These are phyloP conservation scores for Macroventuria anomochaeta DNA, from an alignment of 2,329 filamentous ascomycete genomes.

Conservation along the genomic window DNA sequence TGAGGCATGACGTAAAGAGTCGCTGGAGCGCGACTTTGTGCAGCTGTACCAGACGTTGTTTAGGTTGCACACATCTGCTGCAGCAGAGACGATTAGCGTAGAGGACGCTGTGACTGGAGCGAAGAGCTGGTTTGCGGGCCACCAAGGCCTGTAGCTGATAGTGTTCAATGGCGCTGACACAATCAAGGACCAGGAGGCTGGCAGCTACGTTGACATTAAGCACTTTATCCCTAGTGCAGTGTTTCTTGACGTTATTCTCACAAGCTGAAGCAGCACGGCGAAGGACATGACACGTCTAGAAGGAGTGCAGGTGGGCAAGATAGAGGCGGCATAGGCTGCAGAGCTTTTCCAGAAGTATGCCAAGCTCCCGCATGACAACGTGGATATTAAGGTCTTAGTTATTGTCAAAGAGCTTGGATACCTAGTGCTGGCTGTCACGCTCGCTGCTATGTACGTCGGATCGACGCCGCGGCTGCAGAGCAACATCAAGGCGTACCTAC, in stretches of 20 bases:
- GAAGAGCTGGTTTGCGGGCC: slow-evolving; percentile 23
- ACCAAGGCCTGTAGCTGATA: slow-evolving; percentile 20
- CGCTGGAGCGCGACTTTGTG: slow-evolving; percentile 29
- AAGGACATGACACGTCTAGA: slow-evolving; percentile 19
- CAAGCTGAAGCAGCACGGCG: too few relatives aligned
- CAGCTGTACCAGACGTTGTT: slow-evolving; percentile 25
- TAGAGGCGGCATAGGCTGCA: slow-evolving; percentile 19
- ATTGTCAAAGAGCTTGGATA: too few relatives aligned
- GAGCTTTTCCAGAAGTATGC: too few relatives aligned
- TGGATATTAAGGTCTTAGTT: too few relatives aligned
- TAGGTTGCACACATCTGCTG: neutral
- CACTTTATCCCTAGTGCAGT: slow-evolving; percentile 22
- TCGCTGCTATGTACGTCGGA: too few relatives aligned
- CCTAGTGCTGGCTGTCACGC: too few relatives aligned
- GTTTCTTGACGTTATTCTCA: too few relatives aligned
- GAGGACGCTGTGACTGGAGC: slow-evolving; percentile 26
- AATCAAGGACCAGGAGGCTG: slow-evolving; percentile 21
- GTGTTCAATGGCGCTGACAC: slow-evolving; percentile 29
- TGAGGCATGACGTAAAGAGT: slow-evolving; percentile 28
- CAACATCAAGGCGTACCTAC: too few relatives aligned
- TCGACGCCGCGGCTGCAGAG: too few relatives aligned
- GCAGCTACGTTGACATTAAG: slow-evolving; percentile 19
- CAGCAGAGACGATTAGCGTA: slow-evolving; percentile 11
- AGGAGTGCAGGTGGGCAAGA: slow-evolving; percentile 25
- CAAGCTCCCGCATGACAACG: too few relatives aligned